Evolutionary conservation across 371 early-diverging fungal species (phyloP), one percentile per base, ranked within the genome.

Genomic region (Dipsacomyces acuminosporus): DNA sequence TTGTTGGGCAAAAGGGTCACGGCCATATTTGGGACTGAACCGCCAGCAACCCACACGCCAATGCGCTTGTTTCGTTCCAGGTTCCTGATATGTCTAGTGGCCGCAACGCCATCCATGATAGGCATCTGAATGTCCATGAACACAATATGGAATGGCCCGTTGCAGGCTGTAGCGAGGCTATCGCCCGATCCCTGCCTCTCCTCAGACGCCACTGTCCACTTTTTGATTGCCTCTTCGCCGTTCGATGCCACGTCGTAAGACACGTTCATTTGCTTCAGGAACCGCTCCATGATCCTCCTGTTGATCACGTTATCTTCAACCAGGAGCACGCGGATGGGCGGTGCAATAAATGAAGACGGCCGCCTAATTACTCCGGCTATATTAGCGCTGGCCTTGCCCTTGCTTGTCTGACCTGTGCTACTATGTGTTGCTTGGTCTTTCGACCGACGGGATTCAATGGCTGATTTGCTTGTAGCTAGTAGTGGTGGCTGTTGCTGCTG

Each of bases 271-370:
- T 84, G 84, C 51, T 82, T 81, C 47, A 91, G 61, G 35, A 89
- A 85, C 20, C 82, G 77, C 18, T 86, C 81, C 20, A 86, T 86
- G 52, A 91, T 61, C 51, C 77, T 82, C 45, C 88, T 87, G 63
- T 89, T 91, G 20, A 91, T 84, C 51, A 82, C 60, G 48, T 91
- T 89, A 47, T 91, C 91, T 58, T 91, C 91, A 1, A 87, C 90
- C 5, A 91, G 56, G 24, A 91, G 60, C 59, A 91, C 67, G 20
- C 67, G 65, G 38, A 71, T 70, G 18, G 71, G 71, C 36, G 71
- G 71, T 36, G 61, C 11, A 30, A 30, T 30, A 11, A 30, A 30
- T 11, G 30, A 5, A 11, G 30, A 30, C 7, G 30, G 30, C 30
- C 11, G 30, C 7, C 30, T 5, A 30, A 11, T 30, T 11, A 30